phyloP scores from a whole-genome alignment of 331 rosid species.

The Prunus yedoensis region DNA sequence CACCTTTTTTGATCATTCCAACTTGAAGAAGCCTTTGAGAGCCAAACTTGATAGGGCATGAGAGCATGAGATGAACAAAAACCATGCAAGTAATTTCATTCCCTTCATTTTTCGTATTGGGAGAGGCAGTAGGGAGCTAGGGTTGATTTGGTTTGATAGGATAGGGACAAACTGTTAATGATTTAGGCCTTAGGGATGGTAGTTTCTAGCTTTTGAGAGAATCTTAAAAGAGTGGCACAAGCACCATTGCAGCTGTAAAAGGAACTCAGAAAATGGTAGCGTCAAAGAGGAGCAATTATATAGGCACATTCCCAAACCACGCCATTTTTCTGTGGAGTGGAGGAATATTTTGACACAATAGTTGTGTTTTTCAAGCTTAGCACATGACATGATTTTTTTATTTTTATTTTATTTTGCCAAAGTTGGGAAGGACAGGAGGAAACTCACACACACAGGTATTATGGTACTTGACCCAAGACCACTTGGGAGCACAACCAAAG shows the following conservation, averaged over 20 bases:
- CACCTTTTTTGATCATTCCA: constrained; percentile 17
- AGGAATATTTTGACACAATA: neutral
- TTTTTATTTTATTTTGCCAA: too few relatives aligned
- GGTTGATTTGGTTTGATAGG: neutral
- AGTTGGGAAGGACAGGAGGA: too few relatives aligned
- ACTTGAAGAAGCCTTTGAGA: constrained; percentile 2
- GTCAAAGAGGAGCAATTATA: constrained; percentile 13
- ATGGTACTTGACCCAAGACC: too few relatives aligned
- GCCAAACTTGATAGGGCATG: constrained; percentile 26
- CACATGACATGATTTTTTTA: too few relatives aligned
- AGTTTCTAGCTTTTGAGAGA: neutral
- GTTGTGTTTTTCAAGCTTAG: neutral
- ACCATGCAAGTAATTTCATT: constrained; percentile 20
- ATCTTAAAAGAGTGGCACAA: neutral
- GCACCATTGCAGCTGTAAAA: neutral
- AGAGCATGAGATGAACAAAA: constrained; percentile 25
- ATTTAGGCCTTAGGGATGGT: neutral
- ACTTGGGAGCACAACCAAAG: too few relatives aligned
- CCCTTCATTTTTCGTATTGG: constrained; percentile 21
- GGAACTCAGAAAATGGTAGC: neutral
- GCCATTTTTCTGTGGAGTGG: neutral
- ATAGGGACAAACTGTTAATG: too few relatives aligned
- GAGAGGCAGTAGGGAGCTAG: neutral
- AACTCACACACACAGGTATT: too few relatives aligned
- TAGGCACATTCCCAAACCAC: neutral